Evolutionary conservation across 345 rosid species (phyloP), one percentile per base, ranked within the genome.

Genomic region (Pugionium dolabratum): DNA sequence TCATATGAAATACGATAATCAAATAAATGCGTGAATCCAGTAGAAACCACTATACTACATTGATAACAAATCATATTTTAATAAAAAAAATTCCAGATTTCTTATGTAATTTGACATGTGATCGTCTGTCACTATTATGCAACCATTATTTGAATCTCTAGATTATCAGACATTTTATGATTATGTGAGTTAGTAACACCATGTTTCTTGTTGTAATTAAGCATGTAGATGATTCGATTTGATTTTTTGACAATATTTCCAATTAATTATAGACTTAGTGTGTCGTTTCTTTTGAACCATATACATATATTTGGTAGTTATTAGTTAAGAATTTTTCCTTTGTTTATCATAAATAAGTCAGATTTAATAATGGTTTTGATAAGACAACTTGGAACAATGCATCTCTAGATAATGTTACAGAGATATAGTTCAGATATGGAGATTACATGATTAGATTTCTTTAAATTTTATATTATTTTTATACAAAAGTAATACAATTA

Each of bases 311-410:
- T 34, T 34, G 1, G 31, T 62, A 63, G n/a, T 49, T 31, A 39
- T 31, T 10, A 45, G 32, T 39, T 63, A 18, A 29, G 30, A 31
- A 39, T 10, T n/a, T 37, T 54, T 18, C 42, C 9, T 62, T 63
- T 46, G 29, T 26, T 28, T 54, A 62, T 25, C 30, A 26, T 37
- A 46, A 33, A 9, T 37, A 32, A 11, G 45, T 64, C 69, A 57
- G 54, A 35, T 8, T 41, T 9, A 56, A 72, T 56, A 42, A 57
- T 64, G 75, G 40, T 42, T 57, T 64, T 64, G 70, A 58, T 26
- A 57, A 72, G 70, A 57, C 33, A 72, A 72, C 41, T 5, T 50
- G 47, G 54, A 72, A 72, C 71, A 64, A 28, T 27, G 60, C 29
- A 57, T 57, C 71, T 34, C 3, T 34, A 34, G 5, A 34, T 5